Evolutionary conservation across 768 basidiomycete genomes (phyloP).

Genomic region (Amanita brunnescens): DNA sequence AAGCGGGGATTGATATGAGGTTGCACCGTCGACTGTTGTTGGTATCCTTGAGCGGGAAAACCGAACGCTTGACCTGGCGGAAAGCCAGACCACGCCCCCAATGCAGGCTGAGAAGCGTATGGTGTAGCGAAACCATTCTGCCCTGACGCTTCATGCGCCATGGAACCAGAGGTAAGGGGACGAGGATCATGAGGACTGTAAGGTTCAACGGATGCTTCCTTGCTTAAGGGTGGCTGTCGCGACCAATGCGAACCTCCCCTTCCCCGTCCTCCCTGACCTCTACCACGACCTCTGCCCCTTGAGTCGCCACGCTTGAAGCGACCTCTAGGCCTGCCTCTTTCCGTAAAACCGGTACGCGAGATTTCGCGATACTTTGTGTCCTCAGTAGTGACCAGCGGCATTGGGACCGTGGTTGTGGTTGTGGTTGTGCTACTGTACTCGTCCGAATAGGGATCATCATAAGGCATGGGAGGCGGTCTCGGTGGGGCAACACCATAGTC

Average conservation of each 20-base stretch:
- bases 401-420: slow-evolving; percentile 12
- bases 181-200: slow-evolving; percentile 5
- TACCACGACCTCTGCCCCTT: slow-evolving; percentile 30
- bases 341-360: background rate
- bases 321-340: background rate
- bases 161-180: slow-evolving; percentile 3
- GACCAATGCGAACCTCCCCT: slow-evolving; percentile 13
- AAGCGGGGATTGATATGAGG: slow-evolving; percentile 83
- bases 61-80: slow-evolving; percentile 13
- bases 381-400: background rate
- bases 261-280: slow-evolving; percentile 22
- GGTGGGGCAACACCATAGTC: slow-evolving; percentile 47
- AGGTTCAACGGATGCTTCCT: background rate
- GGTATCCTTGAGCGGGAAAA: slow-evolving; percentile 9
- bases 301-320: background rate
- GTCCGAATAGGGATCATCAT: slow-evolving; percentile 73
- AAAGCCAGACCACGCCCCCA: slow-evolving; percentile 1
- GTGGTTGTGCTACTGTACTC: slow-evolving; percentile 24
- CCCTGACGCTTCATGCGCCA: slow-evolving; percentile 6
- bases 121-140: background rate
- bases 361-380: background rate
- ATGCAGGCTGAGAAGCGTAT: background rate
- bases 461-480: slow-evolving; percentile 62
- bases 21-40: slow-evolving; percentile 35
- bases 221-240: background rate